Conservation (phyloP, 2,329 filamentous ascomycete species). For the Aspergillus sergii region DNA sequence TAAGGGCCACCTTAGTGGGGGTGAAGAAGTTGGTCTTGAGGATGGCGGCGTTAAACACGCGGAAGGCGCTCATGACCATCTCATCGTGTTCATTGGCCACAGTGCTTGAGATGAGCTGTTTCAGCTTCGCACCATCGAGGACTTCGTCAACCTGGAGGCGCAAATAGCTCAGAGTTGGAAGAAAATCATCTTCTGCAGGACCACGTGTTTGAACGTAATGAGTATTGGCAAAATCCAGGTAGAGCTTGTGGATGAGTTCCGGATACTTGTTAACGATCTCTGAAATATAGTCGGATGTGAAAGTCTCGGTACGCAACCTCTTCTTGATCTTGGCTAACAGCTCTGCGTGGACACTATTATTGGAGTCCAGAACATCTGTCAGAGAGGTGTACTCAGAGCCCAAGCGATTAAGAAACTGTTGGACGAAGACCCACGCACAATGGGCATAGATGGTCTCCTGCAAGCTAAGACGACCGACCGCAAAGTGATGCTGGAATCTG, state of each 20-base stretch:
- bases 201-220: constrained; percentile 73
- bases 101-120: constrained; percentile 76
- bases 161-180: constrained; percentile 70
- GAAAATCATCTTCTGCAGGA: constrained; percentile 64
- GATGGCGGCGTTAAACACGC: constrained; percentile 89
- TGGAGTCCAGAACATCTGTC: constrained; percentile 74
- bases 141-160: constrained; percentile 70
- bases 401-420: constrained; percentile 95
- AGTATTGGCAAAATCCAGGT: constrained; percentile 86
- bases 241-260: constrained; percentile 80
- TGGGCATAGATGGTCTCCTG: constrained; percentile 98
- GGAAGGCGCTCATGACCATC: constrained; percentile 97
- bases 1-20: constrained; percentile 95
- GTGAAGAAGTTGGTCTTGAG: constrained; percentile 99
- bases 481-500: constrained; percentile 90
- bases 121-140: constrained; percentile 72
- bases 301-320: constrained; percentile 91
- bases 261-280: constrained; percentile 96
- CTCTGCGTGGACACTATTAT: constrained; percentile 82
- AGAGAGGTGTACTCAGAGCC: constrained; percentile 90
- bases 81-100: constrained; percentile 91
- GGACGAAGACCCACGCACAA: constrained; percentile 95
- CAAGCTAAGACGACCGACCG: constrained; percentile 79
- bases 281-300: constrained; percentile 95
- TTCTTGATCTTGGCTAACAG: constrained; percentile 94